Evolutionary conservation across 2,329 filamentous ascomycete species (phyloP).

Genomic region (Exophiala alcalophila): DNA sequence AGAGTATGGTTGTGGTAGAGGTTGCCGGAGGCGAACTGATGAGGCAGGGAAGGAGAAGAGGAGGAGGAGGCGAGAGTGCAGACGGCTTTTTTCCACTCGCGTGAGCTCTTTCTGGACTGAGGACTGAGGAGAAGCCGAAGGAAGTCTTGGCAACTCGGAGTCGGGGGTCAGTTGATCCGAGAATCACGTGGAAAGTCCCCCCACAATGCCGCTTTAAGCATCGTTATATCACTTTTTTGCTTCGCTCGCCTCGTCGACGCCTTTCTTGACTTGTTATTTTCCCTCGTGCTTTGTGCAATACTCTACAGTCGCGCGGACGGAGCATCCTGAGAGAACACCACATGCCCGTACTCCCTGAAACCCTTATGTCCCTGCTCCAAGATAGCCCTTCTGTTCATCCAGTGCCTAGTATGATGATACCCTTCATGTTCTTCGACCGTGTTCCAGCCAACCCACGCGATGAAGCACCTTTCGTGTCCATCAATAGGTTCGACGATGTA

Average conservation of each 20-base stretch:
- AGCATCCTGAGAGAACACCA: no score
- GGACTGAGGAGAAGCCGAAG: no score
- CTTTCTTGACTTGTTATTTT: no score
- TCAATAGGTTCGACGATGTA: constrained; percentile 36
- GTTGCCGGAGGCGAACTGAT: constrained; percentile 4
- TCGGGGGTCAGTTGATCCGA: no score
- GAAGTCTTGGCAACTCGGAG: constrained; percentile 6
- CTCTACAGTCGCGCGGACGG: no score
- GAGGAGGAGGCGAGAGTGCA: constrained; percentile 1
- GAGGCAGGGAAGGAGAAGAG: constrained; percentile 5
- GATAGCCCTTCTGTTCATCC: constrained; percentile 33
- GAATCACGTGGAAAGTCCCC: no score
- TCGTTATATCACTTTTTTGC: no score
- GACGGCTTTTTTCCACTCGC: constrained; percentile 14
- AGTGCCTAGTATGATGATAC: constrained; percentile 39
- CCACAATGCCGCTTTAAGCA: no score
- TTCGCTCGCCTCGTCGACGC: no score
- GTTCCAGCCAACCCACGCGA: constrained; percentile 40
- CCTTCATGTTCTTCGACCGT: constrained; percentile 35
- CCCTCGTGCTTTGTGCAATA: no score
- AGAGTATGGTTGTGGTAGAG: constrained; percentile 4
- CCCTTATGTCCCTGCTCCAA: constrained; percentile 33
- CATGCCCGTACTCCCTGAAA: constrained; percentile 37
- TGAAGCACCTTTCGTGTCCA: constrained; percentile 31
- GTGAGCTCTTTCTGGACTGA: constrained; percentile 12